Percentiles rank a stretch among this genome's conserved stretches.
Conservation (phyloP, 345 rosid genomes). For the Nephelium lappaceum region DNA sequence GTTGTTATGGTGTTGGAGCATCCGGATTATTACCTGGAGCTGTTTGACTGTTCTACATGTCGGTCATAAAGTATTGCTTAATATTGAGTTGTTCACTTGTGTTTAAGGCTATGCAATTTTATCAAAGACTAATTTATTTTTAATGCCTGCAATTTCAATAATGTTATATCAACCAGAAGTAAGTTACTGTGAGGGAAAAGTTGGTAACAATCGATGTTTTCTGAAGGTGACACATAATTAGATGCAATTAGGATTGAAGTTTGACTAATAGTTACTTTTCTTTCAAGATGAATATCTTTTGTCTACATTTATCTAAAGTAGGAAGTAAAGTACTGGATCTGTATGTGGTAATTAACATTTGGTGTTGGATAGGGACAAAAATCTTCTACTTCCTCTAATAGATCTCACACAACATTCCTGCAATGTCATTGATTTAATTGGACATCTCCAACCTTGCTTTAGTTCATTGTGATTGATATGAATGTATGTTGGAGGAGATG, state of each 20-base stretch:
- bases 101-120: background rate
- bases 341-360: background rate
- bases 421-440: background rate
- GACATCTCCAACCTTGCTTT: background rate
- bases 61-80: background rate
- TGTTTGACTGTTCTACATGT: background rate
- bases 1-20: background rate
- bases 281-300: background rate
- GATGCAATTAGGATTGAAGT: background rate
- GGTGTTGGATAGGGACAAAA: background rate
- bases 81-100: background rate
- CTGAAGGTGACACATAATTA: background rate
- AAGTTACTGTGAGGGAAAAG: background rate
- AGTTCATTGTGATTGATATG: background rate
- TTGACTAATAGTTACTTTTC: background rate
- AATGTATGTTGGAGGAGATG: background rate
- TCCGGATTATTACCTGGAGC: background rate
- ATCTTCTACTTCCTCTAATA: background rate
- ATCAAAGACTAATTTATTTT: background rate
- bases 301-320: background rate
- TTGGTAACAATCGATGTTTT: background rate
- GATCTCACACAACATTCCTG: slow-evolving; percentile 1
- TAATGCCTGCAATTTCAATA: too few species aligned
- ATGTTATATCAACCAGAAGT: background rate
- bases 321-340: background rate